Evolutionary conservation across 352 stramenopile genomes (phyloP), one percentile per base, ranked within the genome.

Genomic region (Pythium sp.): DNA sequence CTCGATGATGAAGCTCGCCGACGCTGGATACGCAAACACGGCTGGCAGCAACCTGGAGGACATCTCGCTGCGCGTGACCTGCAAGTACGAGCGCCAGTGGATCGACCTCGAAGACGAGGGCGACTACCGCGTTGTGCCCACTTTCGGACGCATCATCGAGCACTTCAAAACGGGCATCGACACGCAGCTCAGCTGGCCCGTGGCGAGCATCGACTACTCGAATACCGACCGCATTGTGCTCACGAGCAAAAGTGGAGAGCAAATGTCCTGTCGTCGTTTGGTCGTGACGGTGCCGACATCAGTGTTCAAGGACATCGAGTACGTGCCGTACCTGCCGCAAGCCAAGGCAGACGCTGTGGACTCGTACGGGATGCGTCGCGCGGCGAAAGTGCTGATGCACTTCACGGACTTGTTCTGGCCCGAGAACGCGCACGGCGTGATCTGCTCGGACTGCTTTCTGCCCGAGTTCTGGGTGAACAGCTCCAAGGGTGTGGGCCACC

Each of bases 391-490:
- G 67, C 72, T 94, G 20, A 77, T 94, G 62, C 81, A 92, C 65
- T 89, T 93, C 66, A 79, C 69, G 18, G 61, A 72, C 41, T 63
- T 71, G 46, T 94, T 93, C 62, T 94, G 87, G 87, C 82, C 84
- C 8, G 75, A 72, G 58, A 80, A 93, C 62, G 79, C 84, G 9
- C 87, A 94, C 64, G 87, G 87, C 43, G 79, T 94, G 43, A 86
- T 94, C 61, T 94, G 87, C 73, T 92, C 84, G 26, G 82, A 92
- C 41, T 88, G 77, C 62, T 94, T 94, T 72, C 36, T 94, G 69
- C 87, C 87, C 12, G 87, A 94, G 73, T 94, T 93, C 51, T 94
- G 87, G 87, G 74, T 93, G 46, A 93, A 94, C 72, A 89, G 70
- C 69, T 88, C 81, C 15, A 65, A 79, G 8, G 87, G 87, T 26